Evolutionary conservation across 169 alveolate species (phyloP).

Genomic region (Cryptosporidium viatorum): DNA sequence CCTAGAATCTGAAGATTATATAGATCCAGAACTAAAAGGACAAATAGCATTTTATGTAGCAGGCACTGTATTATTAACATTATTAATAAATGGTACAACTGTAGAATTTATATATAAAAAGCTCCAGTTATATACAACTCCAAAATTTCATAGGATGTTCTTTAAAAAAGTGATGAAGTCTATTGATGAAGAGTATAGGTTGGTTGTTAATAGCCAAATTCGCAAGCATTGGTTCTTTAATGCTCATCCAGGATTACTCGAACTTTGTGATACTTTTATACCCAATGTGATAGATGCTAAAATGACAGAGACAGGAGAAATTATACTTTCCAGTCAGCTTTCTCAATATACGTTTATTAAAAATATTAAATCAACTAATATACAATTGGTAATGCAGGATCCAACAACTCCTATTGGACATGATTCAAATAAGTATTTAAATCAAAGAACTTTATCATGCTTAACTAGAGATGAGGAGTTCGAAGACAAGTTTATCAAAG

Average conservation of each 20-base stretch:
- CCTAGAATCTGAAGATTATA: slow-evolving; percentile 71
- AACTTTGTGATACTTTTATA: slow-evolving; percentile 58
- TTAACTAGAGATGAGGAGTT: slow-evolving; percentile 52
- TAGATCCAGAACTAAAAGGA: slow-evolving; percentile 66
- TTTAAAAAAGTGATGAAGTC: slow-evolving; percentile 70
- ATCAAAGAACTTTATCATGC: slow-evolving; percentile 67
- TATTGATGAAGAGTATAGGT: slow-evolving; percentile 47
- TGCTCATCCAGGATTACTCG: slow-evolving; percentile 72
- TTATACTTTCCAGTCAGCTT: slow-evolving; percentile 5
- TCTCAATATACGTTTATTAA: slow-evolving; percentile 16
- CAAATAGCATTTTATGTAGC: slow-evolving; percentile 78
- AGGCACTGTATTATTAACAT: slow-evolving; percentile 78
- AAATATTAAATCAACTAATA: slow-evolving; percentile 12
- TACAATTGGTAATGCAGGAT: slow-evolving; percentile 45
- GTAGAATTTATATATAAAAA: slow-evolving; percentile 64
- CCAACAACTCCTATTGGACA: slow-evolving; percentile 27
- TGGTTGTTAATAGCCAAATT: slow-evolving; percentile 15
- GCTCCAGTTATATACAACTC: slow-evolving; percentile 70
- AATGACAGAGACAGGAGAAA: slow-evolving; percentile 73
- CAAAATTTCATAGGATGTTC: slow-evolving; percentile 60
- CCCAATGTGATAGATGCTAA: slow-evolving; percentile 44
- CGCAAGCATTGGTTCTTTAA: slow-evolving; percentile 56
- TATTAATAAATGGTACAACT: slow-evolving; percentile 78
- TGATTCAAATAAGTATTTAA: neutral
- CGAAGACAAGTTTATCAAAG: slow-evolving; percentile 36